These are phyloP conservation scores for Penicillium arizonense DNA, from an alignment of 495 filamentous ascomycete species.

Conservation along the genomic window DNA sequence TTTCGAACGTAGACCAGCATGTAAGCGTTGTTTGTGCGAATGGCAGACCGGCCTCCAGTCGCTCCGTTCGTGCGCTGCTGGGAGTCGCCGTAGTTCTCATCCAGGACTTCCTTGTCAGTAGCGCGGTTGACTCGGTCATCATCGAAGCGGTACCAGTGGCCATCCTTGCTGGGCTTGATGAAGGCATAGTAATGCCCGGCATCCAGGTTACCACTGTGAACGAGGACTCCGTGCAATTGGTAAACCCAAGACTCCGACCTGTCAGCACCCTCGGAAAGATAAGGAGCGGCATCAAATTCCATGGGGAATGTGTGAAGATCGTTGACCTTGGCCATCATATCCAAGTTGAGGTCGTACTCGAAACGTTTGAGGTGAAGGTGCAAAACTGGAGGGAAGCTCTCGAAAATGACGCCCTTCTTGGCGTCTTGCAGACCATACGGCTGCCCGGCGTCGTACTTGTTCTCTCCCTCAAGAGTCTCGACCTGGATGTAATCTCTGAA, in stretches of 20 bases:
- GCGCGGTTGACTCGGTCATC: constrained; percentile 94
- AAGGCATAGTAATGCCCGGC: constrained; percentile 99
- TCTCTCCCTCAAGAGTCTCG: constrained; percentile 95
- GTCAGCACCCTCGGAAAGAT: constrained; percentile 84
- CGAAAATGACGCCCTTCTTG: constrained; percentile 96
- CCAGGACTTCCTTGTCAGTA: constrained; percentile 85
- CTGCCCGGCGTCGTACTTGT: constrained; percentile 91
- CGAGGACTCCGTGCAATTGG: constrained; percentile 89
- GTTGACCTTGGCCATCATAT: constrained; percentile 99
- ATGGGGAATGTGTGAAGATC: constrained; percentile 97
- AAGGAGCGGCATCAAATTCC: constrained; percentile 83
- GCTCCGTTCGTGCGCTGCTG: constrained; percentile 64
- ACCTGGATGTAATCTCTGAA: constrained; percentile 96
- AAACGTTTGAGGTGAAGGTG: constrained; percentile 97
- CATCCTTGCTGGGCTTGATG: constrained; percentile 86
- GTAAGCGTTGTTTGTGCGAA: constrained; percentile 79
- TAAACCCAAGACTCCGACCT: constrained; percentile 86
- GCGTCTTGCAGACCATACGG: constrained; percentile 92
- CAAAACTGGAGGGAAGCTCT: constrained; percentile 90
- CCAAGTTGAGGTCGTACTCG: constrained; percentile 92
- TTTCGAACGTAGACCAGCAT: constrained; percentile 98
- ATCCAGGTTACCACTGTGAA: constrained; percentile 95
- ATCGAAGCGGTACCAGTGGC: constrained; percentile 95
- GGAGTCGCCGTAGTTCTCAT: constrained; percentile 96
- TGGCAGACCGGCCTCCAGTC: constrained; percentile 56